phyloP scores from a whole-genome alignment of 306 rosid species.

The Glycine latifolia region DNA sequence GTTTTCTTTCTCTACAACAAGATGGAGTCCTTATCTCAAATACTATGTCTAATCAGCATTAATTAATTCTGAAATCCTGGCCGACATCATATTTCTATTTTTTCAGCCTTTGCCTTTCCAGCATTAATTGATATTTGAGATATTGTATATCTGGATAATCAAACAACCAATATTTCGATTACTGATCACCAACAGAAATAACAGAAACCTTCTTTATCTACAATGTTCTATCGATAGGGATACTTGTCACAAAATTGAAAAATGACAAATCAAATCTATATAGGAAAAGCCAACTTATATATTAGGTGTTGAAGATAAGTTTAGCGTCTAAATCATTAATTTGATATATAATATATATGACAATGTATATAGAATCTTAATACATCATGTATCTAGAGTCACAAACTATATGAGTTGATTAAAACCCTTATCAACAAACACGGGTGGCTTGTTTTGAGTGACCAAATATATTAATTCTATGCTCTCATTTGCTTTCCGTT shows the following conservation, averaged over 20 bases:
- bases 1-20: not conserved
- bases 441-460: not conserved
- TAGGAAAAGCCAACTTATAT: not conserved
- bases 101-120: not conserved
- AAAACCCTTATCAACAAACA: too few species aligned
- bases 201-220: conserved; percentile 25
- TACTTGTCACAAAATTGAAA: conserved; percentile 22
- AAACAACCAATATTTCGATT: not conserved
- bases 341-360: not conserved
- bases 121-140: not conserved
- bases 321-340: conserved; percentile 4
- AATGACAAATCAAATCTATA: conserved; percentile 11
- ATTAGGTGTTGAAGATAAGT: not conserved
- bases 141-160: too few species aligned
- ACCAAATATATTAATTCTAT: not conserved
- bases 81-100: not conserved
- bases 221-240: not conserved
- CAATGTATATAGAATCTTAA: not conserved
- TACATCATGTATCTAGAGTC: too few species aligned
- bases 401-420: not conserved
- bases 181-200: conserved; percentile 25
- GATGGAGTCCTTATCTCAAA: conserved; percentile 14
- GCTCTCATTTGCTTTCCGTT: not conserved
- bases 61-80: conserved; percentile 26
- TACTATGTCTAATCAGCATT: not conserved